Conservation (phyloP, 768 basidiomycete genomes). For the Solioccasus polychromus region DNA sequence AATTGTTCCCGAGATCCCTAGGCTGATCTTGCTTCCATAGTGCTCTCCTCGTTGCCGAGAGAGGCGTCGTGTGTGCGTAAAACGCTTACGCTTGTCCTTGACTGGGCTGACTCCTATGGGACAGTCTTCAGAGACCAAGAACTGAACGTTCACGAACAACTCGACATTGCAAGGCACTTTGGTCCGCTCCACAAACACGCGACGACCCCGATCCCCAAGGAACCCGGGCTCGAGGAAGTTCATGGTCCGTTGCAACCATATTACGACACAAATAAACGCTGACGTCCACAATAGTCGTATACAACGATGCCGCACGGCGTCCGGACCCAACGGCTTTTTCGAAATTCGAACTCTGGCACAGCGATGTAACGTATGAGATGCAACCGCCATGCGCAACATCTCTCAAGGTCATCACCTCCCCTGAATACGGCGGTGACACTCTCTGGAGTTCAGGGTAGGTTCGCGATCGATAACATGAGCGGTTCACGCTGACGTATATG, state of each 20-base stretch:
- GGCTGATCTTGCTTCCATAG: conserved; percentile 33
- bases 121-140: conserved; percentile 77
- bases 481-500: conserved; percentile 7
- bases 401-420: conserved; percentile 67
- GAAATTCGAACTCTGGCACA: conserved; percentile 77
- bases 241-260: conserved; percentile 46
- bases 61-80: conserved; percentile 69
- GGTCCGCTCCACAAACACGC: conserved; percentile 83
- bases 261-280: background rate
- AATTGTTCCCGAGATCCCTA: background rate
- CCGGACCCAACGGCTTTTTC: conserved; percentile 65
- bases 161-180: conserved; percentile 68
- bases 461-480: background rate
- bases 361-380: conserved; percentile 78
- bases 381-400: conserved; percentile 82
- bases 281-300: conserved; percentile 51
- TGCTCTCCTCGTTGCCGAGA: conserved; percentile 70
- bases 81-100: background rate
- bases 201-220: conserved; percentile 70
- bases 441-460: conserved; percentile 76
- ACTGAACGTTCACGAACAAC: conserved; percentile 62
- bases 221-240: conserved; percentile 72
- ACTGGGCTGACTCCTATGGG: background rate
- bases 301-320: conserved; percentile 61
- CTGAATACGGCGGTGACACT: conserved; percentile 75